Evolutionary conservation across 2,329 filamentous ascomycete species (phyloP).

Genomic region (Sarocladium brachiariae): DNA sequence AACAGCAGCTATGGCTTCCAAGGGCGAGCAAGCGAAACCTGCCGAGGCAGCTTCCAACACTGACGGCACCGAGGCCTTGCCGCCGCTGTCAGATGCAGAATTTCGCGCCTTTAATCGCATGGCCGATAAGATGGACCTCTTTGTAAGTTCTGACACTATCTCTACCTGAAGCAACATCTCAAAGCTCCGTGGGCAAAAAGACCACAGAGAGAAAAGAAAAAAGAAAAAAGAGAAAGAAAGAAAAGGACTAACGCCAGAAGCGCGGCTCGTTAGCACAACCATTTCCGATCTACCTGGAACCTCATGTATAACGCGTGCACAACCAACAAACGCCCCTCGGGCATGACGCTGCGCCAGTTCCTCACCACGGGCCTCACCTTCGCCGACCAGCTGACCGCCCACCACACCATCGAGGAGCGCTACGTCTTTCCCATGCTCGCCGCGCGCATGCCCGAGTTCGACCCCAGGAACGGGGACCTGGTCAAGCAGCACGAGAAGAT

Average conservation of each 20-base stretch:
- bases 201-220: no score
- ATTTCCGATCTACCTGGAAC: constrained; percentile 71
- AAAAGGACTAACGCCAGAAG: no score
- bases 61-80: constrained; percentile 29
- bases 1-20: neutral
- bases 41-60: neutral
- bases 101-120: constrained; percentile 66
- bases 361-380: constrained; percentile 63
- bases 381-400: constrained; percentile 60
- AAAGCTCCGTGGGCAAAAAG: no score
- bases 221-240: no score
- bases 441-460: constrained; percentile 71
- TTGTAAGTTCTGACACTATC: constrained; percentile 38
- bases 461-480: constrained; percentile 46
- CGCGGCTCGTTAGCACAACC: no score
- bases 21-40: neutral
- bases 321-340: constrained; percentile 48
- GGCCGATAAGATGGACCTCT: constrained; percentile 68
- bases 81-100: constrained; percentile 58
- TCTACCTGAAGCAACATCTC: no score
- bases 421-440: constrained; percentile 76
- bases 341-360: constrained; percentile 63
- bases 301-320: constrained; percentile 60
- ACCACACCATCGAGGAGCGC: constrained; percentile 78
- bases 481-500: constrained; percentile 72